Percentiles rank a stretch among this genome's conserved stretches.
These are phyloP conservation scores for Termitomyces eurrhizus DNA, from an alignment of 768 basidiomycete species.

Conservation along the genomic window DNA sequence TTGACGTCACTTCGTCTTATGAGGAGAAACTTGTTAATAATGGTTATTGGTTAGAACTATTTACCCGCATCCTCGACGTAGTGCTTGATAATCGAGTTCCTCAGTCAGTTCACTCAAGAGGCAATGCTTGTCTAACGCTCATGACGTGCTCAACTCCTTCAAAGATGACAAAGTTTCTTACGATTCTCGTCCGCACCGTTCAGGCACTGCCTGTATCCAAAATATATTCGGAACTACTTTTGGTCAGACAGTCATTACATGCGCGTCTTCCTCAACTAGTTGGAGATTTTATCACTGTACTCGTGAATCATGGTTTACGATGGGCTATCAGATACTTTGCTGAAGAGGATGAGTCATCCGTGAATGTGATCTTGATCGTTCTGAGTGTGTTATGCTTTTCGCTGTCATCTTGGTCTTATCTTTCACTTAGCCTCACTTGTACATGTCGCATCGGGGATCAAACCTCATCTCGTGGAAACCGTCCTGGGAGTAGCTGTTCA, in stretches of 20 bases:
- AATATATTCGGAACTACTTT: constrained; percentile 26
- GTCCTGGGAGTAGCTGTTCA: constrained; percentile 62
- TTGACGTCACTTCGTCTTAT: constrained; percentile 33
- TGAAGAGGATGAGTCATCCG: constrained; percentile 21
- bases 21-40: constrained; percentile 11
- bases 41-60: constrained; percentile 26
- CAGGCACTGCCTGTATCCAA: constrained; percentile 20
- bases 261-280: constrained; percentile 17
- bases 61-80: constrained; percentile 22
- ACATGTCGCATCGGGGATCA: constrained; percentile 29
- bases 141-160: constrained; percentile 24
- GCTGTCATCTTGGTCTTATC: constrained; percentile 6
- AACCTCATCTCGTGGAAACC: constrained; percentile 66
- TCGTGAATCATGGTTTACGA: constrained; percentile 46
- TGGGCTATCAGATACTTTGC: constrained; percentile 50
- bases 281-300: constrained; percentile 19
- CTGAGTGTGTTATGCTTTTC: constrained; percentile 32
- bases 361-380: constrained; percentile 23
- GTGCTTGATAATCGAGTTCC: constrained; percentile 15
- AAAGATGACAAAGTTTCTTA: constrained; percentile 17
- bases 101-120: constrained; percentile 14
- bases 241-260: constrained; percentile 27
- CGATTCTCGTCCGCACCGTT: constrained; percentile 24
- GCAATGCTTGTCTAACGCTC: constrained; percentile 24
- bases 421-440: constrained; percentile 26